These are phyloP conservation scores for Bonia amplexicaulis DNA, from an alignment of 176 grass and related monocot species.

Conservation along the genomic window DNA sequence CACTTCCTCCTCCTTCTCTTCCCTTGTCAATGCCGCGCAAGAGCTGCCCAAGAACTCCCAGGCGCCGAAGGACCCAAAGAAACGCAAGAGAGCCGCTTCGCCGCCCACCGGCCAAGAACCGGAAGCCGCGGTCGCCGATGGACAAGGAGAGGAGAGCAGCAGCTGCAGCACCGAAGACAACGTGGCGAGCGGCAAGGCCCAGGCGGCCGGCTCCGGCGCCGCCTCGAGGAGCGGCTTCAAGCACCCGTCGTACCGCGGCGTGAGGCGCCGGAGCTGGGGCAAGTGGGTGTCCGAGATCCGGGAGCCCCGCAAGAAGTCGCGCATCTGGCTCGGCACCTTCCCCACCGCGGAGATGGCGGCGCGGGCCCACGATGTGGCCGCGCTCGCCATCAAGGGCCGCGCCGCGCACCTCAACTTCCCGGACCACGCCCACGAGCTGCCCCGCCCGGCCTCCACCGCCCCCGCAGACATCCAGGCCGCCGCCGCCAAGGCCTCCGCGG, in stretches of 20 bases:
- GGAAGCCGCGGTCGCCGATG: background rate
- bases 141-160: slow-evolving; percentile 42
- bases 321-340: slow-evolving; percentile 97
- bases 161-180: slow-evolving; percentile 30
- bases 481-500: slow-evolving; percentile 16
- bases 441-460: slow-evolving; percentile 43
- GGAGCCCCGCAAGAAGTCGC: slow-evolving; percentile 85
- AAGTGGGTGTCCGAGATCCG: slow-evolving; percentile 98
- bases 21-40: slow-evolving; percentile 7
- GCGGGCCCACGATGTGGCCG: slow-evolving; percentile 88
- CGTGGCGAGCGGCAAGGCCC: background rate
- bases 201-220: background rate
- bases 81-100: slow-evolving; percentile 41
- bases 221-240: slow-evolving; percentile 36
- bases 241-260: slow-evolving; percentile 58
- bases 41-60: slow-evolving; percentile 26
- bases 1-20: slow-evolving; percentile 2
- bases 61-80: slow-evolving; percentile 3
- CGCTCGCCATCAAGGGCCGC: slow-evolving; percentile 76
- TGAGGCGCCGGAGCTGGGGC: slow-evolving; percentile 69
- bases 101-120: background rate
- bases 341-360: slow-evolving; percentile 83
- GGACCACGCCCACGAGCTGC: slow-evolving; percentile 41
- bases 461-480: slow-evolving; percentile 56
- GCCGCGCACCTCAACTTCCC: slow-evolving; percentile 90